phyloP scores from a whole-genome alignment of 805 yeast species.

The Metschnikowia rubicola region DNA sequence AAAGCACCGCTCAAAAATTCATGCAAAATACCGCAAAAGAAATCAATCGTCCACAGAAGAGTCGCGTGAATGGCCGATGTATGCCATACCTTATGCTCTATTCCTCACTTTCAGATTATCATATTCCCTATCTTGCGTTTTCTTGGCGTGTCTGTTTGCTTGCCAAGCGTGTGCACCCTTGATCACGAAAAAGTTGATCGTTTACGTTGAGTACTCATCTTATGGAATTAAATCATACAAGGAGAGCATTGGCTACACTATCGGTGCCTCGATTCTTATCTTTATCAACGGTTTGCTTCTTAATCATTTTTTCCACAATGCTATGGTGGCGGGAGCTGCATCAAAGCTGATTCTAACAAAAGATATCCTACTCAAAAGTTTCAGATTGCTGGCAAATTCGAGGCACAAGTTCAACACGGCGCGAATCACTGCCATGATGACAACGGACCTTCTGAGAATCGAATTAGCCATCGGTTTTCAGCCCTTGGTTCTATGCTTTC shows the following conservation, averaged over 20 bases:
- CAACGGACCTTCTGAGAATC: slow-evolving; percentile 42
- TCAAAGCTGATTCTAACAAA: slow-evolving; percentile 39
- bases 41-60: background rate
- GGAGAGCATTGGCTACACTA: slow-evolving; percentile 70
- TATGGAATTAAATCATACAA: slow-evolving; percentile 44
- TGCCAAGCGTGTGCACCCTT: slow-evolving; percentile 61
- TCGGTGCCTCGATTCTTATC: slow-evolving; percentile 63
- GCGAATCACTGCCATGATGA: slow-evolving; percentile 39
- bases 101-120: slow-evolving; percentile 48
- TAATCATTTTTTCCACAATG: slow-evolving; percentile 41
- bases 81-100: slow-evolving; percentile 41
- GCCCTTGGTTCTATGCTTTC: slow-evolving; percentile 40
- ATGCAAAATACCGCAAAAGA: slow-evolving; percentile 6
- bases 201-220: slow-evolving; percentile 54
- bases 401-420: slow-evolving; percentile 37
- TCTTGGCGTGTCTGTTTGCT: slow-evolving; percentile 45
- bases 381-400: slow-evolving; percentile 32
- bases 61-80: slow-evolving; percentile 32
- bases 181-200: slow-evolving; percentile 60
- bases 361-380: slow-evolving; percentile 36
- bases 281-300: slow-evolving; percentile 35
- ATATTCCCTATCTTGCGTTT: slow-evolving; percentile 38
- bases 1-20: slow-evolving; percentile 21
- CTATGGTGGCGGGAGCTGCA: slow-evolving; percentile 43
- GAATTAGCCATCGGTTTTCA: slow-evolving; percentile 44